A percentile compares a stretch with the other conserved stretches of the same genome.
phyloP scores from a whole-genome alignment of 371 early-diverging fungal species.

The Mortierella sp. region DNA sequence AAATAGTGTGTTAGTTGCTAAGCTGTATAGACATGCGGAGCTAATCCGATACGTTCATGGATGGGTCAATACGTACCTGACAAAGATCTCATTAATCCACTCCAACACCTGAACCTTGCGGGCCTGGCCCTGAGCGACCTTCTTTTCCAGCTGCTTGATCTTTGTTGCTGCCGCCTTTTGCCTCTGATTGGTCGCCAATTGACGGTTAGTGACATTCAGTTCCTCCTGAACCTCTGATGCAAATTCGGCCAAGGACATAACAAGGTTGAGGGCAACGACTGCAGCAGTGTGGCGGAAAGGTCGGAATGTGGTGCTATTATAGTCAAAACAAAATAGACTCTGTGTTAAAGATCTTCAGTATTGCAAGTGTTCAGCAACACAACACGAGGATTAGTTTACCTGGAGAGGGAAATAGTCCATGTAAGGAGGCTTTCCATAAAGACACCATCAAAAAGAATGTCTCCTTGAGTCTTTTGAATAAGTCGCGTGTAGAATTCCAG shows the following conservation, averaged over 20 bases:
- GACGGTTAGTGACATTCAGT: slow-evolving; percentile 73
- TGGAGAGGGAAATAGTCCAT: slow-evolving; percentile 60
- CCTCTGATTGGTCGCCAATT: slow-evolving; percentile 66
- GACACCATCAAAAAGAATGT: slow-evolving; percentile 68
- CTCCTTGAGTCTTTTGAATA: slow-evolving; percentile 67
- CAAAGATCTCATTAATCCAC: slow-evolving; percentile 43
- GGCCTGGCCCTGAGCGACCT: slow-evolving; percentile 34
- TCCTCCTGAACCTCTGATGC: slow-evolving; percentile 71
- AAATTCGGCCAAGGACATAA: slow-evolving; percentile 73
- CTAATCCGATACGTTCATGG: not conserved
- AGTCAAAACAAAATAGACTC: not conserved
- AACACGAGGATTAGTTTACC: slow-evolving; percentile 20
- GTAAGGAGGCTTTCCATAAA: slow-evolving; percentile 60
- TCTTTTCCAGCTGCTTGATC: slow-evolving; percentile 60
- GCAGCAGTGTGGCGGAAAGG: slow-evolving; percentile 95
- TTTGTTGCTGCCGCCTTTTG: slow-evolving; percentile 55
- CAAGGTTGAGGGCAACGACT: slow-evolving; percentile 71
- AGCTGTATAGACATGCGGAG: not conserved
- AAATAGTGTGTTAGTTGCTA: not conserved
- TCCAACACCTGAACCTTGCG: slow-evolving; percentile 20
- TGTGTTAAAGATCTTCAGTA: not conserved
- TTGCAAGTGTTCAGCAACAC: not conserved
- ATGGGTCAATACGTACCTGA: slow-evolving; percentile 22
- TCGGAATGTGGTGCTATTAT: slow-evolving; percentile 78
- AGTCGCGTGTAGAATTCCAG: slow-evolving; percentile 73